Evolutionary conservation across 2,329 filamentous ascomycete species (phyloP).

Genomic region (Allantophomopsis lycopodina): DNA sequence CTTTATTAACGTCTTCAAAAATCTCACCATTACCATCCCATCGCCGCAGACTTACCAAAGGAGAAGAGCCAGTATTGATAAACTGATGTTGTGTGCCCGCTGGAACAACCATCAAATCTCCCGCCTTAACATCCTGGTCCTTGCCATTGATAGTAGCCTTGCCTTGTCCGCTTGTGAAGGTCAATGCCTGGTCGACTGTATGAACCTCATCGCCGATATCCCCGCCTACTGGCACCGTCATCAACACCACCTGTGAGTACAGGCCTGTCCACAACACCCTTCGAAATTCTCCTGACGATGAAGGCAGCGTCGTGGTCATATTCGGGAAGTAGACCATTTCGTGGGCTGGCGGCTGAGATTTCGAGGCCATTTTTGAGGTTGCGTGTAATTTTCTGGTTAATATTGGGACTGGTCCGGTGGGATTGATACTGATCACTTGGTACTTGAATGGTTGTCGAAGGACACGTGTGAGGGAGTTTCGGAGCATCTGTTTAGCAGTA

Average conservation of each 20-base stretch:
- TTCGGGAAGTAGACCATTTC: conserved; percentile 48
- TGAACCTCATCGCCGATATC: conserved; percentile 58
- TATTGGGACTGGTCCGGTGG: neutral
- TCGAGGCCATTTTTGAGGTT: conserved; percentile 6
- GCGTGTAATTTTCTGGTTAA: neutral
- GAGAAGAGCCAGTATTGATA: conserved; percentile 42
- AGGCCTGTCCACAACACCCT: conserved; percentile 49
- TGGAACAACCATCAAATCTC: conserved; percentile 38
- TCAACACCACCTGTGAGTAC: conserved; percentile 48
- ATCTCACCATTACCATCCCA: neutral
- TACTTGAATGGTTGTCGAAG: neutral
- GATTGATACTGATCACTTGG: neutral
- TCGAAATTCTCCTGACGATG: conserved; percentile 41
- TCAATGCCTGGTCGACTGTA: conserved; percentile 49
- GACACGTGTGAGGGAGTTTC: neutral
- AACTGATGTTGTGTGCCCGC: conserved; percentile 55
- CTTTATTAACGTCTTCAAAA: neutral
- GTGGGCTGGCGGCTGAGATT: conserved; percentile 25
- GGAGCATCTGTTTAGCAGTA: neutral
- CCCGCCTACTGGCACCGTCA: conserved; percentile 48
- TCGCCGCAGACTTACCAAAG: conserved; percentile 21
- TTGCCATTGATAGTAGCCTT: conserved; percentile 44
- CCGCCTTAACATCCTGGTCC: conserved; percentile 29
- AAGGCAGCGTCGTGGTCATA: conserved; percentile 36
- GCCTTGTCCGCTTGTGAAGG: conserved; percentile 45